Evolutionary conservation across 805 yeast genomes (phyloP), one percentile per base, ranked within the genome.

Genomic region (Lipomyces orientalis): DNA sequence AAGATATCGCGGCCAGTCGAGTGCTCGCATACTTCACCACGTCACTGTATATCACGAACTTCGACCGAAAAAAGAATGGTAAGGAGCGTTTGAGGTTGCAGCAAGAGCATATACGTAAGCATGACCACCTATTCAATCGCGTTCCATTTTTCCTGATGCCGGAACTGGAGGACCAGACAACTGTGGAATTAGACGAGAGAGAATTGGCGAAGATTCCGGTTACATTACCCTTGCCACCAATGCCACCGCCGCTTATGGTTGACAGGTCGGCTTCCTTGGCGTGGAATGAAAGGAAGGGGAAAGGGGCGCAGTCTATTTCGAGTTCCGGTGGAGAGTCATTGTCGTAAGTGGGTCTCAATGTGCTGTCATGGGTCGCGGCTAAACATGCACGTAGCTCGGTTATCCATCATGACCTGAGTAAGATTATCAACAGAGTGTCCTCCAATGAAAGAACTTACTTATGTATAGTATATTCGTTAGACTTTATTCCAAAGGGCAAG

Each of bases 81-180:
- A 76, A 75, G 0, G 82, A 82, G 12, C 84, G 85, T 55, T 78
- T 86, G 61, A 73, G 75, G 9, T 74, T 79, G 22, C 97, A 93
- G 75, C 88, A 88, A 62, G 80, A 81, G 1, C 97, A 90, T 76
- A 78, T 93, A 1, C 79, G 85, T 22, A 71, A 80, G 6, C 90
- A 91, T 73, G 99, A 95, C 81, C 90, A 90, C 0, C 92, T 97
- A 0, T 92, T 87, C 69, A 95, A 91, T 72, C 79, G 99, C 64
- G 81, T 87, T 25, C 88, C 95, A 0, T 93, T 92, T 75, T 77
- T 94, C 35, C 76, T 94, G 8, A 56, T 31, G 6, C 60, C 66
- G 4, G 65, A 62, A n/a, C 31, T 69, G 4, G 64, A 63, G 39
- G 31, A 43, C 33, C 34, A 33, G 16, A 55, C 49, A 1, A 58